phyloP scores from a whole-genome alignment of 208 protist genomes.

The Kentomonas sorsogonicus region DNA sequence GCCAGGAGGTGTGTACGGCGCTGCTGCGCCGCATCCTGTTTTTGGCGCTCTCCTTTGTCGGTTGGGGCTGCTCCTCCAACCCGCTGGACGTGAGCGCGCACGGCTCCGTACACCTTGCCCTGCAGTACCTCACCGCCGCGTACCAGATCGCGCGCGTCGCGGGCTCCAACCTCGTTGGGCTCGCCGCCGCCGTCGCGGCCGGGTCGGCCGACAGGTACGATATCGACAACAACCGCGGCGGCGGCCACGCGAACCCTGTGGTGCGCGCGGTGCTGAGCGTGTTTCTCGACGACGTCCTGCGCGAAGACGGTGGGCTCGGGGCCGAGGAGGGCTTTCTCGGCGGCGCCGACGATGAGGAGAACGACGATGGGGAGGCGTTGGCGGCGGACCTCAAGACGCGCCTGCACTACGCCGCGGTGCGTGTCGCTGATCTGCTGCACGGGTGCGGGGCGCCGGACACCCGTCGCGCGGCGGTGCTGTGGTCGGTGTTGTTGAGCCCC shows the following conservation, averaged over 20 bases:
- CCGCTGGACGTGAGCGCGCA: background rate
- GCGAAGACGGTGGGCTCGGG: background rate
- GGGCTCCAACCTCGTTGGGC: conserved; percentile 41
- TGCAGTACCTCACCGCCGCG: conserved; percentile 58
- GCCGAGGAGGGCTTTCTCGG: background rate
- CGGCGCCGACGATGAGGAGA: background rate
- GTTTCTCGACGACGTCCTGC: too few species aligned
- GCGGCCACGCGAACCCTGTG: background rate
- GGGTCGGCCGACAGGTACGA: conserved; percentile 1
- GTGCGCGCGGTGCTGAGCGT: background rate
- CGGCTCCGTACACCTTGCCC: conserved; percentile 10
- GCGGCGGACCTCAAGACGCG: background rate
- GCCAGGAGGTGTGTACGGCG: conserved; percentile 40
- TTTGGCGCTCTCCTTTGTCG: conserved; percentile 47
- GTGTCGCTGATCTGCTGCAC: conserved; percentile 6
- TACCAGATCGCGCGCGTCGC: conserved; percentile 57
- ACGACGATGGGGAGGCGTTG: conserved; percentile 6
- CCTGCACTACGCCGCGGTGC: background rate
- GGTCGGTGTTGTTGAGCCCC: conserved; percentile 21
- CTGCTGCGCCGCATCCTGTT: conserved; percentile 56
- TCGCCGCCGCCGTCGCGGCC: conserved; percentile 13
- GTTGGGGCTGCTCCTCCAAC: conserved; percentile 24
- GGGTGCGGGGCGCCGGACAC: conserved; percentile 39
- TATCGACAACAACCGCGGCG: background rate
- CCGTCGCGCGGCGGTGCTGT: conserved; percentile 33